Percentiles rank a stretch among this genome's conserved stretches.
These are phyloP conservation scores for Platismatia glauca DNA, from an alignment of 495 filamentous ascomycete genomes.

Conservation along the genomic window DNA sequence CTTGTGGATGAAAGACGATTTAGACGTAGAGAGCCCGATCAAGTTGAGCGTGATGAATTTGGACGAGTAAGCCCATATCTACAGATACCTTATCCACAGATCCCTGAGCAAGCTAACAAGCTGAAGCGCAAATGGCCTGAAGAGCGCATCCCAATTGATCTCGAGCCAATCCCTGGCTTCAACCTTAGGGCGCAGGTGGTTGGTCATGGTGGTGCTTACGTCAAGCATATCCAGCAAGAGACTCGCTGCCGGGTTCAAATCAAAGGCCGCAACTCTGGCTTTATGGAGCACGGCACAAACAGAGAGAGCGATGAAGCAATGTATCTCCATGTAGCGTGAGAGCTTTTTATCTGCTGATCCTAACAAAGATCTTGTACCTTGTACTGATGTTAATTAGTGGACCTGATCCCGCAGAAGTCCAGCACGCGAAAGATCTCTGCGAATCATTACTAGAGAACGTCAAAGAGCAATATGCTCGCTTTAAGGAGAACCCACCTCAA, in stretches of 20 bases:
- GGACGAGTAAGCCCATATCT: slow-evolving; percentile 59
- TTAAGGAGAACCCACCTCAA: slow-evolving; percentile 75
- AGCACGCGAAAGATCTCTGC: slow-evolving; percentile 78
- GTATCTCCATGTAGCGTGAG: slow-evolving; percentile 91
- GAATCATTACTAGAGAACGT: slow-evolving; percentile 79
- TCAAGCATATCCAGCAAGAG: slow-evolving; percentile 94
- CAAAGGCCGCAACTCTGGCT: slow-evolving; percentile 94
- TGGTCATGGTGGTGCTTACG: slow-evolving; percentile 83
- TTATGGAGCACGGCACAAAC: slow-evolving; percentile 73
- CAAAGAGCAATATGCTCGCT: slow-evolving; percentile 72
- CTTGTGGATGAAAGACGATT: slow-evolving; percentile 93
- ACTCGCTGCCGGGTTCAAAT: slow-evolving; percentile 94
- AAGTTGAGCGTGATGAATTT: slow-evolving; percentile 89
- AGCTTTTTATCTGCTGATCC: slow-evolving; percentile 16
- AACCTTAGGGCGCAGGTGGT: slow-evolving; percentile 94
- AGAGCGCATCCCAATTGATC: slow-evolving; percentile 79
- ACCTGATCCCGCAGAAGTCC: slow-evolving; percentile 77
- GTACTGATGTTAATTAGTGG: slow-evolving; percentile 52
- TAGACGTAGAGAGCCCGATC: slow-evolving; percentile 76
- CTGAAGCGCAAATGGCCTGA: slow-evolving; percentile 95
- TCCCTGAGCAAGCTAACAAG: slow-evolving; percentile 23
- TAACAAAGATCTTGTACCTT: neutral
- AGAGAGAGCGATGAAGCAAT: slow-evolving; percentile 89
- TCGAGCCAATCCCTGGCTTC: slow-evolving; percentile 91
- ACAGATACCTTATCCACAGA: neutral